Conservation (phyloP, 2,329 filamentous ascomycete genomes). For the Erysiphe neolycopersici region DNA sequence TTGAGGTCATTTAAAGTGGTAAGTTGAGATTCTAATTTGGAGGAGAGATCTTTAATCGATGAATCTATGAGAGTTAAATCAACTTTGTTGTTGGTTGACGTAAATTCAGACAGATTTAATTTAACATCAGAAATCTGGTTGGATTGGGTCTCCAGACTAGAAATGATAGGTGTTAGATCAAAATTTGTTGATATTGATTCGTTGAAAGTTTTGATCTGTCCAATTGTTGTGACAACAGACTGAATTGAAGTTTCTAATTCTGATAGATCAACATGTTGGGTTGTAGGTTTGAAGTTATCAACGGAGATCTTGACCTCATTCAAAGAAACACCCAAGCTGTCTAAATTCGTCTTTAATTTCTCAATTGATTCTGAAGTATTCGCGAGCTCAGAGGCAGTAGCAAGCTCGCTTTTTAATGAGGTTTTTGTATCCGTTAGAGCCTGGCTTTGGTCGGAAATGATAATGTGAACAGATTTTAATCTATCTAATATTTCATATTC, state of each 20-base stretch:
- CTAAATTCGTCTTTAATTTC: slow-evolving; percentile 2
- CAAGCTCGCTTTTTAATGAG: neutral
- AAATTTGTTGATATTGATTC: slow-evolving; percentile 1
- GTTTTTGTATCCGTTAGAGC: slow-evolving; percentile 1
- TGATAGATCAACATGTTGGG: slow-evolving; percentile 4
- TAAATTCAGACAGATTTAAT: slow-evolving; percentile 1
- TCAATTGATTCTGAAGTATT: slow-evolving; percentile 4
- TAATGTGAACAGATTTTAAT: slow-evolving; percentile 1
- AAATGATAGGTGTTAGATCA: neutral
- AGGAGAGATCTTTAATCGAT: slow-evolving; percentile 1
- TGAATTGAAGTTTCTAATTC: slow-evolving; percentile 4
- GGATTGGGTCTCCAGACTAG: slow-evolving; percentile 2
- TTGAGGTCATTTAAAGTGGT: slow-evolving; percentile 3
- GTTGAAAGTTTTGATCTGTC: slow-evolving; percentile 3
- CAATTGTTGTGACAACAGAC: slow-evolving; percentile 2
- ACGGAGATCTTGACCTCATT: neutral
- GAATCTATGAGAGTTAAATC: slow-evolving; percentile 2
- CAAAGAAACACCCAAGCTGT: slow-evolving; percentile 1
- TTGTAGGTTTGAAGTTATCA: slow-evolving; percentile 2
- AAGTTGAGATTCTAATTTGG: slow-evolving; percentile 2
- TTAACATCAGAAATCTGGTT: slow-evolving; percentile 3
- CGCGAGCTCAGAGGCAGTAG: slow-evolving; percentile 2
- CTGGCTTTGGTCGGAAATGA: neutral
- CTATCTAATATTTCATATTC: slow-evolving; percentile 1
- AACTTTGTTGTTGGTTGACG: slow-evolving; percentile 1